These are phyloP conservation scores for Orbilia ellipsospora DNA, from an alignment of 2,329 filamentous ascomycete species.

Conservation along the genomic window DNA sequence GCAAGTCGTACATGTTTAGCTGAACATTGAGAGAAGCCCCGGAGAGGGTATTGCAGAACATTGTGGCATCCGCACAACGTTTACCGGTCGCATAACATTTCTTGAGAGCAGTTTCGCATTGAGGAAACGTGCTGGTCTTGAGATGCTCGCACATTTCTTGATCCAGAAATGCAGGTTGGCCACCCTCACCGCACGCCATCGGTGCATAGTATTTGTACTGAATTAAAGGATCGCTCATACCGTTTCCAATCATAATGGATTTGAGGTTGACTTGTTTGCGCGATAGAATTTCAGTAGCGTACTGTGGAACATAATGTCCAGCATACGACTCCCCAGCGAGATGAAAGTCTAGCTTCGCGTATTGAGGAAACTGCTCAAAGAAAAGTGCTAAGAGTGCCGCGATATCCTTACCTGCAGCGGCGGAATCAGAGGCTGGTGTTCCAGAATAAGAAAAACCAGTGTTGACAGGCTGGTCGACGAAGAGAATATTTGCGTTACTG, in stretches of 20 bases:
- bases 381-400: conserved; percentile 97
- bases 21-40: no score
- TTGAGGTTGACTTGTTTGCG: conserved; percentile 93
- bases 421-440: conserved; percentile 80
- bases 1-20: no score
- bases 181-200: conserved; percentile 96
- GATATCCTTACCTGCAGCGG: conserved; percentile 96
- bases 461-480: conserved; percentile 98
- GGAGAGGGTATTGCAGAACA: no score
- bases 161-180: conserved; percentile 86
- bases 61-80: no score
- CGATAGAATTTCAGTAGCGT: conserved; percentile 87
- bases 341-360: conserved; percentile 94
- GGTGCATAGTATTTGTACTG: conserved; percentile 96
- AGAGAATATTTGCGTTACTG: conserved; percentile 96
- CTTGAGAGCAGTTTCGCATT: no score
- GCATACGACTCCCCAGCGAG: conserved; percentile 96
- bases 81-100: no score
- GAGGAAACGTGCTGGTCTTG: no score
- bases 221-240: conserved; percentile 89
- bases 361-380: conserved; percentile 98
- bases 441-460: conserved; percentile 96
- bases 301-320: conserved; percentile 93
- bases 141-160: conserved; percentile 74
- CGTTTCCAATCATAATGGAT: conserved; percentile 94